Evolutionary conservation across 257 asterid species (phyloP).

Genomic region (Anisodus tanguticus): DNA sequence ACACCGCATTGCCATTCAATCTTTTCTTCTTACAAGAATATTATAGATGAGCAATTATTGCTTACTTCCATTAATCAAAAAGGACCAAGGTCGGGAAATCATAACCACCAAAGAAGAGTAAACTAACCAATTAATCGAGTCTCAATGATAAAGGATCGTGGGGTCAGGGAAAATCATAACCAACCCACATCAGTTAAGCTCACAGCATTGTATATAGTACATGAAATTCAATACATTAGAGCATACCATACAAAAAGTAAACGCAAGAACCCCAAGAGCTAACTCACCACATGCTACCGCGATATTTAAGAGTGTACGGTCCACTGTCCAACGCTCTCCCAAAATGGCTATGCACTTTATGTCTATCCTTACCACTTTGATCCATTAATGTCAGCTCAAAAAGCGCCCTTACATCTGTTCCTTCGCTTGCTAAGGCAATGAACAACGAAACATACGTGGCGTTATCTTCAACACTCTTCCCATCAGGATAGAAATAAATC

Average conservation of each 20-base stretch:
- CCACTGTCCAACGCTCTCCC: slow-evolving; percentile 96
- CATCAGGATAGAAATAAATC: slow-evolving; percentile 89
- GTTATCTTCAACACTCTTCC: slow-evolving; percentile 89
- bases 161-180: not conserved
- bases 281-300: slow-evolving; percentile 98
- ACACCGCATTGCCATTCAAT: not conserved
- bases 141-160: not conserved
- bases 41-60: not conserved
- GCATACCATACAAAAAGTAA: slow-evolving; percentile 29
- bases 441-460: slow-evolving; percentile 82
- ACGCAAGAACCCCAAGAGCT: slow-evolving; percentile 19
- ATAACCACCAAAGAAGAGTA: not conserved
- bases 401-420: slow-evolving; percentile 85
- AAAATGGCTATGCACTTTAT: slow-evolving; percentile 94
- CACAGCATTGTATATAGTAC: not conserved
- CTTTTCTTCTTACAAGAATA: not conserved
- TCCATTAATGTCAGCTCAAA: slow-evolving; percentile 86
- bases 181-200: not conserved
- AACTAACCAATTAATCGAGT: not conserved
- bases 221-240: not conserved
- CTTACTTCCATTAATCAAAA: not conserved
- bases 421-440: slow-evolving; percentile 88
- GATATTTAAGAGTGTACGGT: slow-evolving; percentile 84
- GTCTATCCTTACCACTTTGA: slow-evolving; percentile 93
- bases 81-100: not conserved